phyloP scores from a whole-genome alignment of 1,284 basidiomycete species.

The Trichosporon inkin region DNA sequence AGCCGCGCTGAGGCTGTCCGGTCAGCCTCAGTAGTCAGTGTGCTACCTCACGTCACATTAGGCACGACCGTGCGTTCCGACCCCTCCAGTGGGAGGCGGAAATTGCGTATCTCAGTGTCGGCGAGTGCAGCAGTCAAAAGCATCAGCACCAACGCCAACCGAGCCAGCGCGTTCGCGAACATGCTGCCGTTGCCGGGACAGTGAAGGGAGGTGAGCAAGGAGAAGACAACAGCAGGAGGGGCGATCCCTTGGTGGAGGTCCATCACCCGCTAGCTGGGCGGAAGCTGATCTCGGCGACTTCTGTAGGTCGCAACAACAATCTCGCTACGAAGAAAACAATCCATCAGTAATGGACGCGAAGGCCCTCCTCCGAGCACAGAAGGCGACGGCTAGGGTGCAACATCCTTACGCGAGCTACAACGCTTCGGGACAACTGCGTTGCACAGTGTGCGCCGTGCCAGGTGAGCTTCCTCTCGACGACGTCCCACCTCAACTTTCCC shows the following conservation, averaged over 20 bases:
- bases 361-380: constrained; percentile 49
- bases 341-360: constrained; percentile 44
- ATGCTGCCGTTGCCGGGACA: not conserved
- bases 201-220: not conserved
- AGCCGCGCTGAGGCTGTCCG: not conserved
- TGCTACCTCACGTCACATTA: not conserved
- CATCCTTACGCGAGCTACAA: constrained; percentile 46
- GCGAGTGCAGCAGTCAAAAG: constrained; percentile 16
- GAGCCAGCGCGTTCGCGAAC: not conserved
- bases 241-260: constrained; percentile 1
- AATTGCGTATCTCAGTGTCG: constrained; percentile 45
- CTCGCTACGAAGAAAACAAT: not conserved
- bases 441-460: constrained; percentile 47
- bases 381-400: constrained; percentile 43
- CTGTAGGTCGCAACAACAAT: not conserved
- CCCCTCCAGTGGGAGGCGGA: constrained; percentile 27
- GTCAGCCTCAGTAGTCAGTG: not conserved
- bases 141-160: not conserved
- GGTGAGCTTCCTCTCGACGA: constrained; percentile 31
- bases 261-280: not conserved
- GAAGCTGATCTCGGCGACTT: constrained; percentile 4
- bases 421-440: constrained; percentile 41
- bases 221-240: not conserved
- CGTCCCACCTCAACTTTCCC: not conserved
- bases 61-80: not conserved